Conservation (phyloP, 805 yeast genomes). For the Metschnikowia similis region DNA sequence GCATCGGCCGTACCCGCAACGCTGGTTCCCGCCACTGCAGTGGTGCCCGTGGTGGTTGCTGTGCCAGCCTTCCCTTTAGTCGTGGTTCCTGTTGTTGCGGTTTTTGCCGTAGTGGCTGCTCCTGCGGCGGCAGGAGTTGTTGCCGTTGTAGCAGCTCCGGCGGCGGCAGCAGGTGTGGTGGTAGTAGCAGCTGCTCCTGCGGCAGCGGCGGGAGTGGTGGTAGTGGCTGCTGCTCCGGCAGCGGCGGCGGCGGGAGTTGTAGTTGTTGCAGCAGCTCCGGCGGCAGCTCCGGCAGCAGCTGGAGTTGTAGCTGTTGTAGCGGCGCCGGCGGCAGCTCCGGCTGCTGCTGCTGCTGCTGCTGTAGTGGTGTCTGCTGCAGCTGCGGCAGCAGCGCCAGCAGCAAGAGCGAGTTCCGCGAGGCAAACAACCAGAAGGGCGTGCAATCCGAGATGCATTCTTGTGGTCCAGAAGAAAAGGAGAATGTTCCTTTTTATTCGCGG, state of each 20-base stretch:
- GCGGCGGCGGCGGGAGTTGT: slow-evolving; percentile 18
- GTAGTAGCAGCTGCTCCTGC: slow-evolving; percentile 14
- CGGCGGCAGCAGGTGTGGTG: slow-evolving; percentile 14
- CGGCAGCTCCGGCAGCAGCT: slow-evolving; percentile 11
- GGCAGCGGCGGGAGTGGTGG: slow-evolving; percentile 14
- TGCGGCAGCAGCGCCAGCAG: slow-evolving; percentile 16
- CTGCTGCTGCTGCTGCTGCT: slow-evolving; percentile 15
- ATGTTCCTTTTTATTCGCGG: not conserved
- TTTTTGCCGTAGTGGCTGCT: slow-evolving; percentile 13
- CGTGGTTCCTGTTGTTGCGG: not conserved
- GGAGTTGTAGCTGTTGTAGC: slow-evolving; percentile 8
- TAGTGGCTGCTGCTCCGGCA: slow-evolving; percentile 16
- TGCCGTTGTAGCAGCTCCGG: slow-evolving; percentile 8
- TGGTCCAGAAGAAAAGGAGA: not conserved
- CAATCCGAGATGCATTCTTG: slow-evolving; percentile 1
- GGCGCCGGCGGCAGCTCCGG: slow-evolving; percentile 12
- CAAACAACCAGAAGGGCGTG: slow-evolving; percentile 1
- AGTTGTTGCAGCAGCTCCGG: slow-evolving; percentile 13
- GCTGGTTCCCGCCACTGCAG: slow-evolving; percentile 14
- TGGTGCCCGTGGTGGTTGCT: slow-evolving; percentile 4
- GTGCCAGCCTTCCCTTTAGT: not conserved
- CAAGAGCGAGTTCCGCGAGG: slow-evolving; percentile 11
- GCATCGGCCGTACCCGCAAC: not conserved
- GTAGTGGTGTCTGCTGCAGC: slow-evolving; percentile 18
- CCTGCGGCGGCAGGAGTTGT: slow-evolving; percentile 13